Conservation (phyloP, 225 moss, liverwort and hornwort species). For the Antitrichia curtipendula region DNA sequence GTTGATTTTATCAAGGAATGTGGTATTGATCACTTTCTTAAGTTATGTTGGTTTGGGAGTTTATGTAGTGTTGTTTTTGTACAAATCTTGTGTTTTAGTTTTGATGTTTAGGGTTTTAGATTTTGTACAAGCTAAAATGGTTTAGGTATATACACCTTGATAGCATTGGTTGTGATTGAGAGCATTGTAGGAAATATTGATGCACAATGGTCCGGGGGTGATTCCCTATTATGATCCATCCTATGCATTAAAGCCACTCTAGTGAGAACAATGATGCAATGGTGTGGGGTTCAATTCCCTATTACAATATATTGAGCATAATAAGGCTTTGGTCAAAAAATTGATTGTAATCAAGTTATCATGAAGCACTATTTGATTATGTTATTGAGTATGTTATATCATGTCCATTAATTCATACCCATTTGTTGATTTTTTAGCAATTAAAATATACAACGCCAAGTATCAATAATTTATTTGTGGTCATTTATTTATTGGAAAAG, state of each 20-base stretch:
- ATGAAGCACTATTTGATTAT: no score
- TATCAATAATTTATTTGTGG: background rate
- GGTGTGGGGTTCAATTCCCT: no score
- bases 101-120: background rate
- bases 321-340: no score
- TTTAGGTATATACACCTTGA: background rate
- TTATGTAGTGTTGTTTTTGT: background rate
- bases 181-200: background rate
- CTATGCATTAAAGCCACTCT: no score
- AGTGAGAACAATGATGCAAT: no score
- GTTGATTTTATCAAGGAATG: background rate
- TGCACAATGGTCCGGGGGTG: no score
- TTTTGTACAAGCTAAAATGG: background rate
- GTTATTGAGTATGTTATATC: no score
- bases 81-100: background rate
- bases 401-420: background rate
- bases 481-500: background rate
- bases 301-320: no score
- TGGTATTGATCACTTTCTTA: background rate
- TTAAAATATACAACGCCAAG: no score
- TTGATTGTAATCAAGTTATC: no score
- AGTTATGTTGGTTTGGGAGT: background rate
- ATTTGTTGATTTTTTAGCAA: fast-evolving
- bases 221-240: no score
- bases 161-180: background rate